Conservation (phyloP, 208 protist genomes). For the Vickermania ingenoplastis region DNA sequence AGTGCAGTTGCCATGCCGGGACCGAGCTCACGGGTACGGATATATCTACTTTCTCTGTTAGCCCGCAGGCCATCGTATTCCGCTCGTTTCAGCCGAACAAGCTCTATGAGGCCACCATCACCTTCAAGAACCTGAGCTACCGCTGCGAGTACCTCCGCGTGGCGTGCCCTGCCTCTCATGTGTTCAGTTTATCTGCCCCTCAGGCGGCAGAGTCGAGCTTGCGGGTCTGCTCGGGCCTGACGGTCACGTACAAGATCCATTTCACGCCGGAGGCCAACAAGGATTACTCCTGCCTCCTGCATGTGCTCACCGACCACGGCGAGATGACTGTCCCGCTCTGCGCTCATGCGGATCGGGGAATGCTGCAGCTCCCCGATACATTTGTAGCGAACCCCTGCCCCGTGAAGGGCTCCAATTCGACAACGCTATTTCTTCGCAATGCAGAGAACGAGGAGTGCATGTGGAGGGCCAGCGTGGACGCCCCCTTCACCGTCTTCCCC, state of each 20-base stretch:
- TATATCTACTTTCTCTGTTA: constrained; percentile 67
- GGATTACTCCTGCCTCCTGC: constrained; percentile 82
- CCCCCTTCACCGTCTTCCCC: constrained; percentile 43
- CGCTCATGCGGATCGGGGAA: constrained; percentile 70
- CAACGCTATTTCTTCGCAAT: constrained; percentile 90
- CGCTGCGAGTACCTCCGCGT: constrained; percentile 79
- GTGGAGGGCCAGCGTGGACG: constrained; percentile 28
- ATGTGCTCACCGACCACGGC: constrained; percentile 78
- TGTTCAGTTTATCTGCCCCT: constrained; percentile 63
- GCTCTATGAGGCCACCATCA: constrained; percentile 55
- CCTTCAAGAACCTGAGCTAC: constrained; percentile 80
- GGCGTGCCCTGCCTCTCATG: constrained; percentile 42
- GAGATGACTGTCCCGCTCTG: constrained; percentile 83
- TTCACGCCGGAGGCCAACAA: constrained; percentile 68
- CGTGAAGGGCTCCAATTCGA: constrained; percentile 46
- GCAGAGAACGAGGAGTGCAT: constrained; percentile 32
- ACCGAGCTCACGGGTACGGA: no score
- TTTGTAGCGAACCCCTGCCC: constrained; percentile 59
- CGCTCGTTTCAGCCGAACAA: constrained; percentile 56
- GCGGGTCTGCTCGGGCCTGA: constrained; percentile 87
- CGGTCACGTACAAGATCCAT: constrained; percentile 71
- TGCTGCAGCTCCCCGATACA: constrained; percentile 69
- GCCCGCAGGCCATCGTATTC: constrained; percentile 76
- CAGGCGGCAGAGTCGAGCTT: constrained; percentile 35
- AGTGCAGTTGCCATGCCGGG: no score